phyloP scores from a whole-genome alignment of 192 early-diverging fungal species.

The Coemansia reversa region DNA sequence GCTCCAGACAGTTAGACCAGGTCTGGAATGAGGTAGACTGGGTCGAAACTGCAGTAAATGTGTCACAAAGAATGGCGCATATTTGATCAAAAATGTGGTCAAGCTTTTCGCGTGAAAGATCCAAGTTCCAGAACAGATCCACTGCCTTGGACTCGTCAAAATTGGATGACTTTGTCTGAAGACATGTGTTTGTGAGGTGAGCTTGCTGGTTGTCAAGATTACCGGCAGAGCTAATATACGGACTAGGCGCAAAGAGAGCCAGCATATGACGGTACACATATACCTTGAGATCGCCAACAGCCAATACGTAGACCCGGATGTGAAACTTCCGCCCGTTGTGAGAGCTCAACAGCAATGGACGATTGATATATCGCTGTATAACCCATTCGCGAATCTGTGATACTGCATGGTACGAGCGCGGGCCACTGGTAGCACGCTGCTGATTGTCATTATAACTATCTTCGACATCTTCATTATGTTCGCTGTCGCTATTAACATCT shows the following conservation, averaged over 20 bases:
- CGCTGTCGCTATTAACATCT: slow-evolving; percentile 29
- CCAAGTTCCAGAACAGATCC: slow-evolving; percentile 59
- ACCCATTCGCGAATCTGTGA: slow-evolving; percentile 71
- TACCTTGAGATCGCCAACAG: slow-evolving; percentile 59
- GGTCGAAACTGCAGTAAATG: slow-evolving; percentile 60
- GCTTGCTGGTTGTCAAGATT: slow-evolving; percentile 54
- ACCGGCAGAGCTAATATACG: slow-evolving; percentile 41
- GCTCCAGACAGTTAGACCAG: slow-evolving; percentile 63
- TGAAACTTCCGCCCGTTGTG: slow-evolving; percentile 63
- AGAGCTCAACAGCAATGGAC: slow-evolving; percentile 52
- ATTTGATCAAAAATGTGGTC: slow-evolving; percentile 59
- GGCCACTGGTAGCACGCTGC: neutral
- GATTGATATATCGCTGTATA: slow-evolving; percentile 64
- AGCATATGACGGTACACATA: slow-evolving; percentile 65
- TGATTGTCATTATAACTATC: neutral
- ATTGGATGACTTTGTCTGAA: slow-evolving; percentile 52
- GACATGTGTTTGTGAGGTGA: slow-evolving; percentile 68
- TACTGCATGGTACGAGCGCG: slow-evolving; percentile 21
- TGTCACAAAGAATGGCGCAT: slow-evolving; percentile 55
- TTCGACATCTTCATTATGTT: slow-evolving; percentile 2
- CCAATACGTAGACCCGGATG: slow-evolving; percentile 63
- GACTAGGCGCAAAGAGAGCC: slow-evolving; percentile 60
- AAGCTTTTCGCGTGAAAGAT: slow-evolving; percentile 40
- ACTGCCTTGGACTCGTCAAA: slow-evolving; percentile 61
- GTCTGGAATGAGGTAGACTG: slow-evolving; percentile 66